Evolutionary conservation across 2,329 filamentous ascomycete species (phyloP).

Genomic region (Laburnicola sp.): DNA sequence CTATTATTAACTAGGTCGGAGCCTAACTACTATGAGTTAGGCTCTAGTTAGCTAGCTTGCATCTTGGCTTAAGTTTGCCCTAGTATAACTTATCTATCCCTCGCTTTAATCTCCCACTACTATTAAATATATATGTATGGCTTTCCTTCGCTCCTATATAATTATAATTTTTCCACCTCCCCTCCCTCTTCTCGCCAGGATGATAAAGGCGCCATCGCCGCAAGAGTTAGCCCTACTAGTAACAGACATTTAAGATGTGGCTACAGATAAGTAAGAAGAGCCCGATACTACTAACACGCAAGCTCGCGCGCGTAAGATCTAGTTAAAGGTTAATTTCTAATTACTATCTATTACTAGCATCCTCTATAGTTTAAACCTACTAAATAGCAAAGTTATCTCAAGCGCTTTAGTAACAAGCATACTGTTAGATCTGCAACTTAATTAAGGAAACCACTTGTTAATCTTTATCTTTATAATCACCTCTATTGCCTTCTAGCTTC

Average conservation of each 20-base stretch:
- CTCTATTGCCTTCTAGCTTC: conserved; percentile 69
- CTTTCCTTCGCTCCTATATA: not conserved
- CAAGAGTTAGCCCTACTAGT: conserved; percentile 10
- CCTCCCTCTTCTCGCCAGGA: not conserved
- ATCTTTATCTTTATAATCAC: conserved; percentile 75
- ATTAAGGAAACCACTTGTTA: conserved; percentile 65
- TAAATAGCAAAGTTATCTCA: conserved; percentile 71
- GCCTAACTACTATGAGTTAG: not conserved
- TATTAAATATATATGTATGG: conserved; percentile 40
- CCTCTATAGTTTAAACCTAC: conserved; percentile 69
- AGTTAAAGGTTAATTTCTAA: conserved; percentile 67
- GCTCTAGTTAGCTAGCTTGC: conserved; percentile 4
- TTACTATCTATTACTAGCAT: conserved; percentile 72
- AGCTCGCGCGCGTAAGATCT: conserved; percentile 53
- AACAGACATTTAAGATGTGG: not conserved
- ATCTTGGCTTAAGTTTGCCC: too few species aligned
- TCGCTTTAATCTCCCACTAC: conserved; percentile 5
- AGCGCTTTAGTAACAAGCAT: conserved; percentile 71
- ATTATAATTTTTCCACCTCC: conserved; percentile 4
- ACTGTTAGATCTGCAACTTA: conserved; percentile 64
- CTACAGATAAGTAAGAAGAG: not conserved
- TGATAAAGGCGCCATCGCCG: conserved; percentile 5
- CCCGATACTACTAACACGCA: conserved; percentile 10
- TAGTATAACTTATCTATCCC: not conserved
- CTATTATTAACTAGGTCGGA: too few species aligned